Evolutionary conservation across 352 stramenopile species (phyloP).

Genomic region (Pythium folliculosum): DNA sequence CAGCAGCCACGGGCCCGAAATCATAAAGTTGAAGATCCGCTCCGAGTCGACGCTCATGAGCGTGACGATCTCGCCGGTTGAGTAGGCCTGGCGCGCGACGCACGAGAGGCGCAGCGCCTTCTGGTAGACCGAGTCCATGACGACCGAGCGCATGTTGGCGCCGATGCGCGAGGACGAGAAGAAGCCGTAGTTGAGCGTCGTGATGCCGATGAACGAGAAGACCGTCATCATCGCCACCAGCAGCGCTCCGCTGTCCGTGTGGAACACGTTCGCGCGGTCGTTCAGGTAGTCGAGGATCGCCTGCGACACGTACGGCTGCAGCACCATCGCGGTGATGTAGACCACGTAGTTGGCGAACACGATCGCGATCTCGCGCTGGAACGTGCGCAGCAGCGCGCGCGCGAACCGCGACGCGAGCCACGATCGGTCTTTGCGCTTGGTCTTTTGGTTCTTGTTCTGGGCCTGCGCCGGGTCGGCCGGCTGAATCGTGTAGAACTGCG

Average conservation of each 20-base stretch:
- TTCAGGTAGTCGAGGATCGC: slow-evolving; percentile 40
- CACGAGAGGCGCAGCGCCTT: slow-evolving; percentile 39
- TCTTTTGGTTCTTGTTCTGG: too few species aligned
- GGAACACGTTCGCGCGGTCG: slow-evolving; percentile 29
- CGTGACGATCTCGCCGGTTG: slow-evolving; percentile 44
- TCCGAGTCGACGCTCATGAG: slow-evolving; percentile 42
- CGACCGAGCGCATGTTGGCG: slow-evolving; percentile 38
- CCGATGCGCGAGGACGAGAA: slow-evolving; percentile 34
- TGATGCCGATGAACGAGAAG: slow-evolving; percentile 38
- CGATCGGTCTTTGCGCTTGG: not conserved
- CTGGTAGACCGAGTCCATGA: slow-evolving; percentile 46
- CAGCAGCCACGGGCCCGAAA: slow-evolving; percentile 34
- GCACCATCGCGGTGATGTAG: slow-evolving; percentile 35
- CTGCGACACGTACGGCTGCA: slow-evolving; percentile 41
- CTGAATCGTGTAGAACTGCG: slow-evolving; percentile 23
- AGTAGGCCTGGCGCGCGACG: slow-evolving; percentile 34
- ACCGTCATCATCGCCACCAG: slow-evolving; percentile 38
- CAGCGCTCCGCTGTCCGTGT: slow-evolving; percentile 32
- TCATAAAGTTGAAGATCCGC: slow-evolving; percentile 41
- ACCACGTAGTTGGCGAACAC: slow-evolving; percentile 33
- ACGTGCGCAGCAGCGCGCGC: slow-evolving; percentile 29
- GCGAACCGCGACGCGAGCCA: slow-evolving; percentile 31
- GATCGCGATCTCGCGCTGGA: slow-evolving; percentile 27
- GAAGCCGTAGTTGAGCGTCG: slow-evolving; percentile 37
- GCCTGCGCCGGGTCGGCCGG: not conserved